A percentile compares a stretch with the other conserved stretches of the same genome.
phyloP scores from a whole-genome alignment of 1,284 basidiomycete species.

The Cutaneotrichosporon sp. region DNA sequence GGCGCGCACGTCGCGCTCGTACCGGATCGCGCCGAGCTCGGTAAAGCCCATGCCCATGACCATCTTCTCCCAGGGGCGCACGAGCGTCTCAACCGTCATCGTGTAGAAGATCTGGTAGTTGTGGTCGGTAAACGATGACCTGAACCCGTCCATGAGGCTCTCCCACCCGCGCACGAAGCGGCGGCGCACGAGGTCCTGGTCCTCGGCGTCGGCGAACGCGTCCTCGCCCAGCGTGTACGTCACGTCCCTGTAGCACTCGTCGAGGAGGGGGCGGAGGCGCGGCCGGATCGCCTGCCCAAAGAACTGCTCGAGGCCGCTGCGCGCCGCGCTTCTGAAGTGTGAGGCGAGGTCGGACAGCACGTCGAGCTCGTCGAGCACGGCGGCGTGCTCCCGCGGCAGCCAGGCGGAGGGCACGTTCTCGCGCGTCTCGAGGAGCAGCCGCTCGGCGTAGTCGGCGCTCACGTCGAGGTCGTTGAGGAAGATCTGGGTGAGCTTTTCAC shows the following conservation, averaged over 20 bases:
- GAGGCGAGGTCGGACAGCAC: conserved; percentile 53
- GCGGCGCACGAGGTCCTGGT: conserved; percentile 81
- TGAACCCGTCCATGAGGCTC: conserved; percentile 73
- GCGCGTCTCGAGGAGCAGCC: conserved; percentile 70
- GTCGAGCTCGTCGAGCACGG: conserved; percentile 42
- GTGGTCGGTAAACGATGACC: conserved; percentile 74
- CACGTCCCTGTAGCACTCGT: conserved; percentile 86
- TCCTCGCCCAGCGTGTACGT: conserved; percentile 90
- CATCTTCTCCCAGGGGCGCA: conserved; percentile 91
- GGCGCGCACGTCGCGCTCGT: conserved; percentile 88
- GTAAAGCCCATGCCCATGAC: conserved; percentile 79
- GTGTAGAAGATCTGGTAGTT: conserved; percentile 87
- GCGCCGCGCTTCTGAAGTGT: conserved; percentile 69
- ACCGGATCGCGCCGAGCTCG: conserved; percentile 96
- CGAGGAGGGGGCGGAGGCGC: conserved; percentile 74
- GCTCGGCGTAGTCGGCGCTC: conserved; percentile 80
- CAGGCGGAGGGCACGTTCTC: conserved; percentile 69
- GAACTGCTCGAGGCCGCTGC: conserved; percentile 85
- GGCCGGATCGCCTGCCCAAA: conserved; percentile 91
- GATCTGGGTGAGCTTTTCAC: conserved; percentile 62
- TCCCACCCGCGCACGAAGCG: conserved; percentile 87
- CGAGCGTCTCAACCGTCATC: conserved; percentile 78
- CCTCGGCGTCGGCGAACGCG: conserved; percentile 75
- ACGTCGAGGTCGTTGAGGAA: conserved; percentile 86
- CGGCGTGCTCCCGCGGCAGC: conserved; percentile 60